Evolutionary conservation across 176 grass and related monocot species (phyloP).

Genomic region (Tuctoria greenei): DNA sequence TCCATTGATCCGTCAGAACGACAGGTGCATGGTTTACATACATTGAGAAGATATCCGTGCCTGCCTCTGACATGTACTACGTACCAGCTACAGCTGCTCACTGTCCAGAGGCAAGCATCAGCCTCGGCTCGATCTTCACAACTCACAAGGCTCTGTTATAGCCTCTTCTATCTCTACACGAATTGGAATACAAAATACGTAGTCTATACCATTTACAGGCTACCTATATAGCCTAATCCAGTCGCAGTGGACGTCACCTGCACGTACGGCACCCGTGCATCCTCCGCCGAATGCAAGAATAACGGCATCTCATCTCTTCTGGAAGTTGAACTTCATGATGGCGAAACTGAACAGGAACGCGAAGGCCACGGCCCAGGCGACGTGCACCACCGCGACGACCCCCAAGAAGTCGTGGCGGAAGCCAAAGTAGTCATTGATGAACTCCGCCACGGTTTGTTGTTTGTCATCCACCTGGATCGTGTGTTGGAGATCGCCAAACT

Average conservation of each 20-base stretch:
- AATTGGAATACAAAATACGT: slow-evolving; percentile 36
- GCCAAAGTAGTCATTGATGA: slow-evolving; percentile 54
- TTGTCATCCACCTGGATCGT: fast-evolving
- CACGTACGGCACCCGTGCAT: background rate
- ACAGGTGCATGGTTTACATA: slow-evolving; percentile 12
- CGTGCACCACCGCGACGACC: slow-evolving; percentile 56
- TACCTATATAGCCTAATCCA: slow-evolving; percentile 5
- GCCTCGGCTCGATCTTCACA: slow-evolving; percentile 1
- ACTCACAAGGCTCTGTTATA: slow-evolving; percentile 4
- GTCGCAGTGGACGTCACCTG: background rate
- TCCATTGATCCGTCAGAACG: slow-evolving; percentile 32
- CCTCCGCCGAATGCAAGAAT: slow-evolving; percentile 12
- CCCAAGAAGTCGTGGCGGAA: slow-evolving; percentile 66
- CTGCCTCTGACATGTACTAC: background rate
- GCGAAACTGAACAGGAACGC: slow-evolving; percentile 76
- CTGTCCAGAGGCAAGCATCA: background rate
- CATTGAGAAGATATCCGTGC: background rate
- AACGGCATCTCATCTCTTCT: slow-evolving; percentile 51
- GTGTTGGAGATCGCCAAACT: slow-evolving; percentile 55
- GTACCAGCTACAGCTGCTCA: slow-evolving; percentile 34
- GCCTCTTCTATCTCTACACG: slow-evolving; percentile 32
- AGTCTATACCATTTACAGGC: slow-evolving; percentile 42
- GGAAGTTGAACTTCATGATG: slow-evolving; percentile 86
- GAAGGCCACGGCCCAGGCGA: slow-evolving; percentile 47
- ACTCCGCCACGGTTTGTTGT: slow-evolving; percentile 31